Percentiles rank a stretch among this genome's conserved stretches.
These are phyloP conservation scores for Zelopaecilomyces penicillatus DNA, from an alignment of 2,329 filamentous ascomycete species.

Conservation along the genomic window DNA sequence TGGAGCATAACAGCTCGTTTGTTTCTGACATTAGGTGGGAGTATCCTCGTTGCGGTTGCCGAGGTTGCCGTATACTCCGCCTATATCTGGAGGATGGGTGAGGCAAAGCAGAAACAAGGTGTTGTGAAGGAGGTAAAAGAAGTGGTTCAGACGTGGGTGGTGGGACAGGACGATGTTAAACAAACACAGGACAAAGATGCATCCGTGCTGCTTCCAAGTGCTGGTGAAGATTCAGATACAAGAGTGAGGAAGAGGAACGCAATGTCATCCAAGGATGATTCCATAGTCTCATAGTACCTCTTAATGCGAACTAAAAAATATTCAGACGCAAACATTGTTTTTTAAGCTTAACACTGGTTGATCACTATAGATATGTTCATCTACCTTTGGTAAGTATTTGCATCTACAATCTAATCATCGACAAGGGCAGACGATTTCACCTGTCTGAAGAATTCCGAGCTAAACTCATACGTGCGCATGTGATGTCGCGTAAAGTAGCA, in stretches of 20 bases:
- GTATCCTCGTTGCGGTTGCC: constrained; percentile 60
- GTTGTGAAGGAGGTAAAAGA: constrained; percentile 57
- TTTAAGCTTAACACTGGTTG: too few relatives aligned
- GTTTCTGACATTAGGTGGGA: constrained; percentile 63
- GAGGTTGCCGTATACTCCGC: constrained; percentile 71
- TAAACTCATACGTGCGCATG: constrained; percentile 3
- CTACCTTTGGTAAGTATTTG: not conserved
- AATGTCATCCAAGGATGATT: constrained; percentile 2
- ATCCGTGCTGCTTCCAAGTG: constrained; percentile 17
- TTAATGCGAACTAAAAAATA: not conserved
- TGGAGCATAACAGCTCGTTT: constrained; percentile 65
- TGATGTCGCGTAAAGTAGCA: constrained; percentile 11
- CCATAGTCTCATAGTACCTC: not conserved
- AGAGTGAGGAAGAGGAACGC: constrained; percentile 19
- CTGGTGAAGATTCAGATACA: constrained; percentile 12
- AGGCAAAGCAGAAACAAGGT: constrained; percentile 57
- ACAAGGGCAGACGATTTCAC: not conserved
- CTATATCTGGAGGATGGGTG: constrained; percentile 62
- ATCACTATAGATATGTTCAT: not conserved
- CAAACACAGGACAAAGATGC: constrained; percentile 12
- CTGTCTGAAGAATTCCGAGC: not conserved
- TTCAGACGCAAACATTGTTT: too few relatives aligned
- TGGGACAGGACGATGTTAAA: constrained; percentile 31
- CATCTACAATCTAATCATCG: not conserved
- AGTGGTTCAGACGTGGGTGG: constrained; percentile 64